Conservation (phyloP, 2,329 filamentous ascomycete species). For the Verruconis gallopava region DNA sequence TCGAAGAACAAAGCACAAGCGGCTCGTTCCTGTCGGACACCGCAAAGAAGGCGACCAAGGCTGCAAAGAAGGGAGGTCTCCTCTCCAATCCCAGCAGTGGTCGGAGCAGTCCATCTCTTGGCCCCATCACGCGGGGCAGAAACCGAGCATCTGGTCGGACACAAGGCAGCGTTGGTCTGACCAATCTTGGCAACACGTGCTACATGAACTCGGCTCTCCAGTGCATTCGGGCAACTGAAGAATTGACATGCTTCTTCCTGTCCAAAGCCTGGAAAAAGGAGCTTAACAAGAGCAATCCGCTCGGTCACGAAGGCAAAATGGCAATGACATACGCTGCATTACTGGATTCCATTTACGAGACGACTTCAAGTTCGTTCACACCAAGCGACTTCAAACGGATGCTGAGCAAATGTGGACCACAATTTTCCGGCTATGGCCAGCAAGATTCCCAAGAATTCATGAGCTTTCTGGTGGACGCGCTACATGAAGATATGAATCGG, state of each 20-base stretch:
- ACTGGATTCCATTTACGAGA: constrained; percentile 64
- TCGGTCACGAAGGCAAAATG: constrained; percentile 75
- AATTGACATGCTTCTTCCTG: constrained; percentile 78
- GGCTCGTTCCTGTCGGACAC: constrained; percentile 36
- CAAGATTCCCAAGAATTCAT: constrained; percentile 97
- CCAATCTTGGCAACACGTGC: constrained; percentile 91
- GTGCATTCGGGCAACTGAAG: constrained; percentile 85
- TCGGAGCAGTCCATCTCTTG: constrained; percentile 54
- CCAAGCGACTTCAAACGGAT: constrained; percentile 72
- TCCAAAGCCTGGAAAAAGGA: constrained; percentile 51
- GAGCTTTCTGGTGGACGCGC: constrained; percentile 82
- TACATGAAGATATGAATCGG: constrained; percentile 90
- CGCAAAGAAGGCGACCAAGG: constrained; percentile 29
- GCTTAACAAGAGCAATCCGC: constrained; percentile 71
- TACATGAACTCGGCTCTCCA: constrained; percentile 99
- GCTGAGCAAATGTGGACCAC: constrained; percentile 66
- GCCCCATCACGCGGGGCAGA: constrained; percentile 57
- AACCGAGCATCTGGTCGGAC: constrained; percentile 47
- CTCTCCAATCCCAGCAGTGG: constrained; percentile 35
- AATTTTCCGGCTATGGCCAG: constrained; percentile 89
- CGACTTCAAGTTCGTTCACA: constrained; percentile 50
- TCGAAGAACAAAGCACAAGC: constrained; percentile 42
- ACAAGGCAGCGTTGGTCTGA: constrained; percentile 59
- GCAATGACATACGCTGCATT: constrained; percentile 73
- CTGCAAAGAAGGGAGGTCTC: constrained; percentile 25